Percentiles rank a stretch among this genome's conserved stretches.
Evolutionary conservation across 805 yeast genomes (phyloP).

Genomic region (Cyberlindnera subsufficiens): DNA sequence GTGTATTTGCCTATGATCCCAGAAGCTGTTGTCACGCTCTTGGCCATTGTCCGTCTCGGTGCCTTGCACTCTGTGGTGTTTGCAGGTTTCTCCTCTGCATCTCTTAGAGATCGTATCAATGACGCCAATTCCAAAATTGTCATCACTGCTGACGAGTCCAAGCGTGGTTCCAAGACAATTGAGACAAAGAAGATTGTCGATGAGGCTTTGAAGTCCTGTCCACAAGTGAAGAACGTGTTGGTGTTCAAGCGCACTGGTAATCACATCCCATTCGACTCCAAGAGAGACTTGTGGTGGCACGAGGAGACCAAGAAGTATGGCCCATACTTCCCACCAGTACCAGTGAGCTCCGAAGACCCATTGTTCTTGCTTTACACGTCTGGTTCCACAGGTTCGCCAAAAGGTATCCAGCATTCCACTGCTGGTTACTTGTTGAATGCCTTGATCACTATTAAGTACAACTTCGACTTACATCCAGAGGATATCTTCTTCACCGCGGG

Average conservation of each 20-base stretch:
- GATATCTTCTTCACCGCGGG: slow-evolving; percentile 83
- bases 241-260: slow-evolving; percentile 73
- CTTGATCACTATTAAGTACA: slow-evolving; percentile 64
- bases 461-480: slow-evolving; percentile 69
- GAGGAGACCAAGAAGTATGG: slow-evolving; percentile 61
- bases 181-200: slow-evolving; percentile 80
- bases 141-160: slow-evolving; percentile 76
- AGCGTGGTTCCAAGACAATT: slow-evolving; percentile 77
- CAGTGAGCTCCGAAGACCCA: slow-evolving; percentile 77
- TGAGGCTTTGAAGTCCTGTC: slow-evolving; percentile 65
- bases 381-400: slow-evolving; percentile 86
- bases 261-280: slow-evolving; percentile 39
- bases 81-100: slow-evolving; percentile 88
- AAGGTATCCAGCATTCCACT: slow-evolving; percentile 78
- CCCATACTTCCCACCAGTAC: slow-evolving; percentile 66
- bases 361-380: slow-evolving; percentile 77
- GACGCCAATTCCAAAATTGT: slow-evolving; percentile 74
- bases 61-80: slow-evolving; percentile 82
- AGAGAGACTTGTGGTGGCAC: slow-evolving; percentile 75
- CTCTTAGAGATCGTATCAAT: slow-evolving; percentile 81
- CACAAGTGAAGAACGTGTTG: slow-evolving; percentile 61
- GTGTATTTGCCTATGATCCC: slow-evolving; percentile 85
- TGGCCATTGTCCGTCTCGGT: slow-evolving; percentile 77
- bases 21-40: slow-evolving; percentile 66
- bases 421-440: slow-evolving; percentile 79